These are phyloP conservation scores for Stephania yunnanensis DNA, from an alignment of 164 flowering plant species.

Conservation along the genomic window DNA sequence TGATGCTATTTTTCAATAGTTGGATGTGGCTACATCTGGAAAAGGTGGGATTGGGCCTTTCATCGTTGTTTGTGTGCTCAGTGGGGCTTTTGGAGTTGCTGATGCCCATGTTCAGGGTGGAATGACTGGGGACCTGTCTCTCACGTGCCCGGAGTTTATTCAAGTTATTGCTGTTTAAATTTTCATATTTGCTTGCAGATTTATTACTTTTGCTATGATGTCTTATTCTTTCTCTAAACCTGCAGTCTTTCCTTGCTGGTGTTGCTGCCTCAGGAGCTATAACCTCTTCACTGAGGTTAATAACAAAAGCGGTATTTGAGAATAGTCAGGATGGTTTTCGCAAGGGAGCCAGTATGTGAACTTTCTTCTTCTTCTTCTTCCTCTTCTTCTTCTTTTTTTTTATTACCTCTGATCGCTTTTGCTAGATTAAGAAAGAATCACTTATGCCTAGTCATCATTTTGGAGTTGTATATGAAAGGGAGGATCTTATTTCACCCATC, in stretches of 20 bases:
- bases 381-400: background rate
- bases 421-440: background rate
- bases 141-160: constrained; percentile 75
- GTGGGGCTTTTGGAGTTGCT: constrained; percentile 63
- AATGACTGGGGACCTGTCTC: constrained; percentile 73
- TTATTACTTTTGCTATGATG: background rate
- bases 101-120: constrained; percentile 88
- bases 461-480: background rate
- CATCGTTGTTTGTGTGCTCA: constrained; percentile 50
- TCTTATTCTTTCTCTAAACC: constrained; percentile 1
- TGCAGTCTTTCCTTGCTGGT: constrained; percentile 41
- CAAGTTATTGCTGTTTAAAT: constrained; percentile 36
- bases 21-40: constrained; percentile 70
- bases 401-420: background rate
- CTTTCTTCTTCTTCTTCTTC: background rate
- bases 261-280: constrained; percentile 41
- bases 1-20: constrained; percentile 25
- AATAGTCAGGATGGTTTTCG: constrained; percentile 30
- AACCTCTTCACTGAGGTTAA: constrained; percentile 33
- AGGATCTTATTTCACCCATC: background rate
- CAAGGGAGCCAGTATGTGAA: constrained; percentile 37
- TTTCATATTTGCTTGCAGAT: constrained; percentile 4
- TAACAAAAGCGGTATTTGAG: constrained; percentile 35
- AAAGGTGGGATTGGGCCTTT: constrained; percentile 57
- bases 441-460: background rate